Evolutionary conservation across 306 rosid genomes (phyloP), one percentile per base, ranked within the genome.

Genomic region (Quercus rubra): DNA sequence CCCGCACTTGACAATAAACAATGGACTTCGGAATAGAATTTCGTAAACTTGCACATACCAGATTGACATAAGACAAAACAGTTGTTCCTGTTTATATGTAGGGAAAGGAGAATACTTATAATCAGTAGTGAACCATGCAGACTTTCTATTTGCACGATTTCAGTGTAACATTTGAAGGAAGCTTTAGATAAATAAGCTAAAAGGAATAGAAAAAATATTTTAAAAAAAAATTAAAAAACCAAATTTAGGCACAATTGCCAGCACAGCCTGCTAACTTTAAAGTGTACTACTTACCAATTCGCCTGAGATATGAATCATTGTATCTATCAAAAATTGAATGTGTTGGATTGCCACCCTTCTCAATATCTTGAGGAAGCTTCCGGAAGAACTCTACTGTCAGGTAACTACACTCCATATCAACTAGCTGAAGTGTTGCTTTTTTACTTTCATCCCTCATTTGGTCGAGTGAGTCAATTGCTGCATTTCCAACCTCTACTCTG

Each of bases 311-410:
- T 10, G 97, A 81, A 74, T 94, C 98, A 55, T 92, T 94, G 75
- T 92, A 94, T 92, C 98, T 90, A 70, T 94, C 98, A 61, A 92
- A 94, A 83, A 92, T 81, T 15, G 98, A 94, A 86, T 92, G 98
- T 1, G 98, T 91, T n/a, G 98, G 97, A 81, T 92, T 92, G 86
- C 98, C 98, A 14, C 98, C 98, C 90, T 94, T 94, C 56, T 94
- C 98, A 79, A 94, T 86, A 74, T 94, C 97, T 71, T 94, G 98
- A 80, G 98, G 98, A 79, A 94, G 96, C 85, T 87, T 94, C 71
- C 98, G 88, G 81, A 94, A 94, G 94, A 87, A 94, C 64, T 94
- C 98, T 61, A 92, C 97, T 0, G 97, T 94, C 83, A 94, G 87
- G 88, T 94, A 94, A 78, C 97, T 87, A 75, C 92, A 83, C 78